Percentiles rank a stretch among this genome's conserved stretches.
Evolutionary conservation across 2,329 filamentous ascomycete species (phyloP).

Genomic region (Lachnellula suecica): DNA sequence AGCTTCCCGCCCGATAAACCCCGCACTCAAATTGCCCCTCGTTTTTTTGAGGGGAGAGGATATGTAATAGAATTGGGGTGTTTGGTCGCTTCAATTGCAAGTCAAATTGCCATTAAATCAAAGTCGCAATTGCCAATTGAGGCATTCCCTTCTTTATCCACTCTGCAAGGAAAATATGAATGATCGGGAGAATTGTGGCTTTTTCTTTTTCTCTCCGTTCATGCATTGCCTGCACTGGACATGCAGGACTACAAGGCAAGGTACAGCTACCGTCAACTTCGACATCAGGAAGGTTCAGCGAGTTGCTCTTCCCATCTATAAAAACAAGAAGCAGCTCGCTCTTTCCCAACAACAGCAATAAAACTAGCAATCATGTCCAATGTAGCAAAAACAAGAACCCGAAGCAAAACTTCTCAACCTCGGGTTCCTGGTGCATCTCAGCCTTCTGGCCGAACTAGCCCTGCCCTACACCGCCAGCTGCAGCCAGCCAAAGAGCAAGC

Average conservation of each 20-base stretch:
- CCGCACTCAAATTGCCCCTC: background rate
- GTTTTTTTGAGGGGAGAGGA: background rate
- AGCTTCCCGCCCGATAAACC: background rate
- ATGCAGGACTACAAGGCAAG: background rate
- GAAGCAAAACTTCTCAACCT: conserved; percentile 2
- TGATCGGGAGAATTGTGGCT: background rate
- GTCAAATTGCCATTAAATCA: background rate
- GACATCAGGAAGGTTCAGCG: background rate
- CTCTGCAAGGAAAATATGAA: background rate
- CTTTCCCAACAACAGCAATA: background rate
- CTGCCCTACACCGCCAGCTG: conserved; percentile 4
- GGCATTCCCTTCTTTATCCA: too few species aligned
- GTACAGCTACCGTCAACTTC: background rate
- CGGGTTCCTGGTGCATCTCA: conserved; percentile 2
- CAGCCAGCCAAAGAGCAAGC: too few species aligned
- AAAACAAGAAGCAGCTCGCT: background rate
- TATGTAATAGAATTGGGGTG: too few species aligned
- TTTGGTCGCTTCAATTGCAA: background rate
- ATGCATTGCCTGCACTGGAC: background rate
- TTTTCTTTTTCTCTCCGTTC: background rate
- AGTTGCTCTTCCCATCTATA: background rate
- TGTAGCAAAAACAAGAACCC: background rate
- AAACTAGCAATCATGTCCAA: background rate
- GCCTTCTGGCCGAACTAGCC: background rate
- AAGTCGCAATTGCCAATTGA: background rate